Conservation (phyloP, 352 stramenopile species). For the Pilasporangium apinafurcum region DNA sequence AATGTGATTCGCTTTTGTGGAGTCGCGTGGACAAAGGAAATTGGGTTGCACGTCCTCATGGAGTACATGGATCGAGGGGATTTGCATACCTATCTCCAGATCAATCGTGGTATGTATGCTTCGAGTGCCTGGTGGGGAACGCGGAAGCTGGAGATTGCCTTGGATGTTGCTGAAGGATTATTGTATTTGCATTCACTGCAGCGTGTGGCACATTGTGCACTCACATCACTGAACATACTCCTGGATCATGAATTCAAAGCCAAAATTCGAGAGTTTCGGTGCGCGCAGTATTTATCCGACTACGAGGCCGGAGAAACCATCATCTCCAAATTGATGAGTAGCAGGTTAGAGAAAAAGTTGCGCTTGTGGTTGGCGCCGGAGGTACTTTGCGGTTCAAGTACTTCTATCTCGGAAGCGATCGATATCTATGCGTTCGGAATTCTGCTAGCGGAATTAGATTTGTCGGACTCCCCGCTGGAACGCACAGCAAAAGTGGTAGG, state of each 20-base stretch:
- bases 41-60: conserved; percentile 11
- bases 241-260: conserved; percentile 12
- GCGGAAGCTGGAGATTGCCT: conserved; percentile 10
- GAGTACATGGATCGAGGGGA: conserved; percentile 33
- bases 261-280: conserved; percentile 15
- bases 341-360: neutral
- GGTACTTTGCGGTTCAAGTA: conserved; percentile 6
- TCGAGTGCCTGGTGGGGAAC: neutral
- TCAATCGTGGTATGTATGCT: neutral
- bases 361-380: conserved; percentile 9
- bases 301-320: too few species aligned
- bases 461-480: conserved; percentile 4
- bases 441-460: conserved; percentile 16
- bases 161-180: conserved; percentile 17
- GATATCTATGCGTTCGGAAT: conserved; percentile 27
- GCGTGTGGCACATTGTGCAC: conserved; percentile 10
- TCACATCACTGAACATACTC: conserved; percentile 21
- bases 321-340: too few species aligned
- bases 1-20: conserved; percentile 21
- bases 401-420: conserved; percentile 5
- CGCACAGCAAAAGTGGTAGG: too few species aligned
- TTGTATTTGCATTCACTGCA: conserved; percentile 25
- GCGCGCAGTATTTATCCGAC: neutral
- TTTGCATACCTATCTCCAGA: conserved; percentile 10
- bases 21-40: conserved; percentile 13